Base-by-base conservation (phyloP, 2,329 filamentous ascomycete genomes). In the Fusarium nanum region DNA sequence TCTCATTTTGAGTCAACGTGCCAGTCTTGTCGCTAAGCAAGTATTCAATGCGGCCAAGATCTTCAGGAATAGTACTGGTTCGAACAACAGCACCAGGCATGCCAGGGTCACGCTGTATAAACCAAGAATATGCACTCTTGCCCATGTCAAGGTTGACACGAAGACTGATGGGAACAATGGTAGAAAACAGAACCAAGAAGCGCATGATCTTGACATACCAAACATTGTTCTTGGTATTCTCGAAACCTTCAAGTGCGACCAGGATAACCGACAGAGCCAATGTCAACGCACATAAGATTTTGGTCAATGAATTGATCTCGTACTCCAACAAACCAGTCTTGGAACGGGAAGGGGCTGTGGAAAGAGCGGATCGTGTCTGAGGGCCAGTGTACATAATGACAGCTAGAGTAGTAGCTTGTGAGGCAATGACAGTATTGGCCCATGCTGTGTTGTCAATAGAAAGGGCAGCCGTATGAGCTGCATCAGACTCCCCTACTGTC, bases 141-240 rank as follows among this genome's bases (percentile, higher is more conserved):
- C 95, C 97, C 88, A 99, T 91, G 77, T 99, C 96, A 20, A 99
- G 85, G 77, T 99, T 99, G 73, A 99, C 96, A 53, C 96, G 92
- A 72, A 99, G 84, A 81, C 94, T 97, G 80, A 99, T 98, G 2
- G 96, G 96, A 27, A 99, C 97, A 76, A 99, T 99, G 0, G 95
- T 98, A n/a, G 95, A 98, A 83, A 99, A 99, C 2, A 99, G 85
- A 65, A 99, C 97, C 68, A 99, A 83, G 78, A 98, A 99, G n/a
- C 95, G 91, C 90, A 97, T 96, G 75, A 98, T 97, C 70, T 97
- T 95, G 72, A 98, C 90, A 79, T 98, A 99, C 96, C 96, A 99
- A 25, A 87, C 83, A 56, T 88, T 87, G 22, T 86, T 88, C 56
- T 89, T 84, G 3, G 88, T 88, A 70, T 85, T 87, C 48, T 90